A percentile compares a stretch with the other conserved stretches of the same genome.
phyloP scores from a whole-genome alignment of 148 eudicot genomes.

The Linanthus parryae region DNA sequence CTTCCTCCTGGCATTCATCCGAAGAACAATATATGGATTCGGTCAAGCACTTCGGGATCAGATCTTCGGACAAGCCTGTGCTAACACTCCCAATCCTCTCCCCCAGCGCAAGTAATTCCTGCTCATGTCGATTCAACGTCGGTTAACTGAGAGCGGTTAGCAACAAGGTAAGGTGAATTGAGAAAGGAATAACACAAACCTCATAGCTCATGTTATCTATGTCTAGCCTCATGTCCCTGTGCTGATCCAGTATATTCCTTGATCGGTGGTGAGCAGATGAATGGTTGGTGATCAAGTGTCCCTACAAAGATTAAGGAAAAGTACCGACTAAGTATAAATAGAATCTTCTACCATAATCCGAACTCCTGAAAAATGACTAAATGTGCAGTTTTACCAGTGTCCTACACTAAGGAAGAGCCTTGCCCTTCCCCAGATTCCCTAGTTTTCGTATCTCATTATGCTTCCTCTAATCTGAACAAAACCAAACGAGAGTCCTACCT shows the following conservation, averaged over 20 bases:
- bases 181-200: constrained; percentile 18
- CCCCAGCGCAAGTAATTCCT: constrained; percentile 90
- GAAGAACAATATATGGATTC: constrained; percentile 67
- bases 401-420: too few relatives aligned
- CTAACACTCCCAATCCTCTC: constrained; percentile 87
- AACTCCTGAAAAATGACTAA: too few relatives aligned
- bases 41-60: constrained; percentile 47
- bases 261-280: constrained; percentile 59
- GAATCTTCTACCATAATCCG: too few relatives aligned
- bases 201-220: constrained; percentile 70
- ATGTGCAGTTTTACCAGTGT: too few relatives aligned
- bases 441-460: too few relatives aligned
- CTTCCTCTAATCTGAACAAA: too few relatives aligned
- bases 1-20: constrained; percentile 54
- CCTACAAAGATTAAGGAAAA: too few relatives aligned
- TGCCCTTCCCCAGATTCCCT: too few relatives aligned
- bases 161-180: neutral
- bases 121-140: constrained; percentile 18
- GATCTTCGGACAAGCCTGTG: constrained; percentile 72
- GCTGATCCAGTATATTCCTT: constrained; percentile 55
- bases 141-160: constrained; percentile 4
- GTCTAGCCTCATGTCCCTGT: constrained; percentile 85
- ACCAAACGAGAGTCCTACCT: too few relatives aligned
- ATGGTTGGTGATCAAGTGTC: constrained; percentile 49
- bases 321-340: too few relatives aligned